Conservation (phyloP, 2,329 filamentous ascomycete genomes). For the Epichloe elymi region DNA sequence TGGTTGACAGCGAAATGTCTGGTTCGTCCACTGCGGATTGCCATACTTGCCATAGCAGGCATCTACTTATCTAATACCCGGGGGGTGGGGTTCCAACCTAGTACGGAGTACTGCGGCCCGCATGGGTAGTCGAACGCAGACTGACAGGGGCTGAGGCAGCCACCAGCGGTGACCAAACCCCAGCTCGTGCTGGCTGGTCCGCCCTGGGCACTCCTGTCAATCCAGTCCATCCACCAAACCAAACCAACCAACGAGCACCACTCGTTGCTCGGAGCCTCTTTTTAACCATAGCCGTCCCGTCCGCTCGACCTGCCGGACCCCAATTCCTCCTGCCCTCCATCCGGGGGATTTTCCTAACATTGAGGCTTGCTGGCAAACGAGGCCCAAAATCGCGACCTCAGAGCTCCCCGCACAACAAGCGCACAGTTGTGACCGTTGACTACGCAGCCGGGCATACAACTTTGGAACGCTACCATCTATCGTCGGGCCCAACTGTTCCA, state of each 20-base stretch:
- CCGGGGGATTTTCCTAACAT: constrained; percentile 9
- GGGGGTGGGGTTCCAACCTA: constrained; percentile 3
- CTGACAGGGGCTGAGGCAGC: constrained; percentile 3
- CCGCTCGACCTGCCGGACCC: constrained; percentile 13
- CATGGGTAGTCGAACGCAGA: neutral
- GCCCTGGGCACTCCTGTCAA: too few relatives aligned
- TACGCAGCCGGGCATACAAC: constrained; percentile 3
- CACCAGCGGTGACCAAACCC: neutral
- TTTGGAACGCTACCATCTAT: neutral
- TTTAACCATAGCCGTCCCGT: constrained; percentile 15
- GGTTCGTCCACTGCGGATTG: too few relatives aligned
- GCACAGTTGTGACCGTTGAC: neutral
- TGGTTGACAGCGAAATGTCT: too few relatives aligned
- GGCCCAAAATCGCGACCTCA: constrained; percentile 10
- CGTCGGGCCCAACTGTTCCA: neutral
- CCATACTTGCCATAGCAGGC: too few relatives aligned
- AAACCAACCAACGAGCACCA: constrained; percentile 6
- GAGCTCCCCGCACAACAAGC: constrained; percentile 7
- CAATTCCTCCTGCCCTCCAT: constrained; percentile 7
- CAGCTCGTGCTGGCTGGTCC: neutral
- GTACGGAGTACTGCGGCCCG: constrained; percentile 1
- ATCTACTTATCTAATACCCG: neutral
- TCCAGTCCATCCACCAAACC: neutral
- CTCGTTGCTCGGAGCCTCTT: constrained; percentile 16
- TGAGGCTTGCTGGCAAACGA: constrained; percentile 12